A percentile compares a stretch with the other conserved stretches of the same genome.
Evolutionary conservation across 495 filamentous ascomycete genomes (phyloP).

Genomic region (Bombardia bombarda): DNA sequence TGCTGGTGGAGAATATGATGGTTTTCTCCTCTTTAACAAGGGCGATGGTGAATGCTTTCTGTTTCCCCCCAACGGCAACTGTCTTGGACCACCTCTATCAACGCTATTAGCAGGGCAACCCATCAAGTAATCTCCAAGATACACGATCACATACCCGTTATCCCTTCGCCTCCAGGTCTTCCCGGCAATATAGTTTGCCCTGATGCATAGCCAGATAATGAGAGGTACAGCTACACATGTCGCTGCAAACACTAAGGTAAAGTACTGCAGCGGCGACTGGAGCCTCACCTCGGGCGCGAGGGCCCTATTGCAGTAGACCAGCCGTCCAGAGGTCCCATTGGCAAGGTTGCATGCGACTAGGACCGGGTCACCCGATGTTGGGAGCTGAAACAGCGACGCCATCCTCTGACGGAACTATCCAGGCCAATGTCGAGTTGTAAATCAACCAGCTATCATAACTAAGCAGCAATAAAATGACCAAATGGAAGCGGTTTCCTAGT

Average conservation of each 20-base stretch:
- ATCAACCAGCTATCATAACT: too few relatives aligned
- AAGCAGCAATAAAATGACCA: too few relatives aligned
- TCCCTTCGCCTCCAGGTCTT: background rate
- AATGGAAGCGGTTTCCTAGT: too few relatives aligned
- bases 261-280: constrained; percentile 10
- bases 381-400: constrained; percentile 20
- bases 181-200: background rate
- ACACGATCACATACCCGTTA: background rate
- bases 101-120: too few relatives aligned
- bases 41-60: background rate
- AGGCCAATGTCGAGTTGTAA: background rate
- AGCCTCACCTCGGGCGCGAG: constrained; percentile 8
- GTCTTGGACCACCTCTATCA: too few relatives aligned
- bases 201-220: background rate
- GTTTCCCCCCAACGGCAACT: too few relatives aligned
- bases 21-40: background rate
- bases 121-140: too few relatives aligned
- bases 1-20: background rate
- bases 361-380: constrained; percentile 17
- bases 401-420: constrained; percentile 4
- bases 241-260: constrained; percentile 10
- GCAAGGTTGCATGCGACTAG: constrained; percentile 8
- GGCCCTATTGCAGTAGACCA: constrained; percentile 19
- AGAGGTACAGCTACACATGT: constrained; percentile 10
- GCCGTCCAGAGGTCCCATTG: background rate